Percentiles rank a stretch among this genome's conserved stretches.
These are phyloP conservation scores for Mallotus repandus DNA, from an alignment of 441 rosid species.

Conservation along the genomic window DNA sequence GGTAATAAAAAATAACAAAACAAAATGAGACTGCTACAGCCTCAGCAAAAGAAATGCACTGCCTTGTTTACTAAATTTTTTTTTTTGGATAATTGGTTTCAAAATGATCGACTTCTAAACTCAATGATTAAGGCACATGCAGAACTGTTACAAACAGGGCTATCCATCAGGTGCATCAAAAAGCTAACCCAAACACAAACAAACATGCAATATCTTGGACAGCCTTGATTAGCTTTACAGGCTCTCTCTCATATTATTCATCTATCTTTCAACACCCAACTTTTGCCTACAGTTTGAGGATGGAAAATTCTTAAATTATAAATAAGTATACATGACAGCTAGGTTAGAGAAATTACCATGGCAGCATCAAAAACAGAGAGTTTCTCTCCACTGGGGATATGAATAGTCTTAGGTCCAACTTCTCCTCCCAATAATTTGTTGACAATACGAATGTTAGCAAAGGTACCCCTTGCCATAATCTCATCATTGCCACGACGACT, in stretches of 20 bases:
- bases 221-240: not conserved
- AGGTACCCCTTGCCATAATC: conserved; percentile 88
- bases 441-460: conserved; percentile 81
- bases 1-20: conserved; percentile 21
- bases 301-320: not conserved
- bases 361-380: conserved; percentile 86
- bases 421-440: conserved; percentile 82
- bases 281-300: not conserved
- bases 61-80: not conserved
- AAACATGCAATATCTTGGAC: not conserved
- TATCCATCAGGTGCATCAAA: not conserved
- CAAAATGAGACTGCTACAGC: not conserved
- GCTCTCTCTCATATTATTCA: not conserved
- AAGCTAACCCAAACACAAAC: not conserved
- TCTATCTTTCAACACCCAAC: not conserved
- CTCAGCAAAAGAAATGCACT: not conserved
- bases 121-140: not conserved
- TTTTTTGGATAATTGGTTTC: not conserved
- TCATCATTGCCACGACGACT: conserved; percentile 94
- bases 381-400: conserved; percentile 81
- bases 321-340: not conserved
- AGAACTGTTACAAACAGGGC: not conserved
- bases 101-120: not conserved
- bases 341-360: conserved; percentile 48
- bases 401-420: conserved; percentile 91